A percentile compares a stretch with the other conserved stretches of the same genome.
These are phyloP conservation scores for Gastrolobium bilobum DNA, from an alignment of 306 rosid species.

Conservation along the genomic window DNA sequence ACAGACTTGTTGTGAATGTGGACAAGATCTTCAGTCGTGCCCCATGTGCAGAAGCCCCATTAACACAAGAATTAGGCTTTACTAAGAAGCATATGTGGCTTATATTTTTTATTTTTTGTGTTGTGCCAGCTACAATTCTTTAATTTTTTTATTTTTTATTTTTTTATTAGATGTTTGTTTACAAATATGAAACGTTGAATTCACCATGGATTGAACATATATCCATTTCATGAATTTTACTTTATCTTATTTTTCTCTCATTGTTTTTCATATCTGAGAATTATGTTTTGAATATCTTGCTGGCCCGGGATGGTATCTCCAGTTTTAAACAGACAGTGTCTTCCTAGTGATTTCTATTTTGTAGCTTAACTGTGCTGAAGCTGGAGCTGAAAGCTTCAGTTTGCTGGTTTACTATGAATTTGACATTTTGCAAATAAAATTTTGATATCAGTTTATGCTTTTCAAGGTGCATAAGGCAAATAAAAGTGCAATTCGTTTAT, in stretches of 20 bases:
- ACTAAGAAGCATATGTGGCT: conserved; percentile 44
- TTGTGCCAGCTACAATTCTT: conserved; percentile 43
- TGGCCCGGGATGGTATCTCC: background rate
- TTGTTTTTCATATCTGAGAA: background rate
- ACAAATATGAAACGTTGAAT: background rate
- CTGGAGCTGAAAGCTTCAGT: background rate
- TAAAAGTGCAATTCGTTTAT: too few relatives aligned
- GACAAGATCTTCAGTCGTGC: conserved; percentile 67
- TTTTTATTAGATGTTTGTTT: background rate
- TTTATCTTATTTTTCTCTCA: too few relatives aligned
- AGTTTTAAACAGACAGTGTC: background rate
- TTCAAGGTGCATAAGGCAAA: too few relatives aligned
- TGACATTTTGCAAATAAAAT: too few relatives aligned
- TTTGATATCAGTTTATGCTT: too few relatives aligned
- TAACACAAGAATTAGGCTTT: conserved; percentile 77
- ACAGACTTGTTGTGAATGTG: conserved; percentile 93
- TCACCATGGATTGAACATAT: background rate
- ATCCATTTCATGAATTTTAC: background rate
- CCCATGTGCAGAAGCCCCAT: conserved; percentile 79
- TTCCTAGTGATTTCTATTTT: background rate
- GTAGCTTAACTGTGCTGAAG: background rate
- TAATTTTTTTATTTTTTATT: conserved; percentile 14
- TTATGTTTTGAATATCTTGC: background rate
- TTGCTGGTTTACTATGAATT: too few relatives aligned
- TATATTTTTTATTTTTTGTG: background rate